Percentiles rank a stretch among this genome's conserved stretches.
These are phyloP conservation scores for Fusarium zealandicum DNA, from an alignment of 2,329 filamentous ascomycete species.

Conservation along the genomic window DNA sequence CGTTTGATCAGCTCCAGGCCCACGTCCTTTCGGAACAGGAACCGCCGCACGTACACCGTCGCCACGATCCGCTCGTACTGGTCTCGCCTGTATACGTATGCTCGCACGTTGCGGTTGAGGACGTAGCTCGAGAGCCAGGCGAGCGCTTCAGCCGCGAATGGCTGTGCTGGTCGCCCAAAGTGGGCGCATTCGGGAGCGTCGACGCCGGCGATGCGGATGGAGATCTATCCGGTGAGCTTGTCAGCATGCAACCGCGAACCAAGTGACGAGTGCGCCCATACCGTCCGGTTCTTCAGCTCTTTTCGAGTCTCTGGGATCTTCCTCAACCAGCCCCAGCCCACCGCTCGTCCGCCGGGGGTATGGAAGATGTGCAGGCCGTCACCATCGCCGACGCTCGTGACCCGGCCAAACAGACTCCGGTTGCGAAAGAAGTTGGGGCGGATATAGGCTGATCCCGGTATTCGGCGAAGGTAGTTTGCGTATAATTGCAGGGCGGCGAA, in stretches of 20 bases:
- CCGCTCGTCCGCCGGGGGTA: constrained; percentile 85
- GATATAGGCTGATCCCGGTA: constrained; percentile 79
- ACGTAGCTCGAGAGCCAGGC: constrained; percentile 81
- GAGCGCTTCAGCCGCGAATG: constrained; percentile 80
- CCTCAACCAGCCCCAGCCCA: constrained; percentile 93
- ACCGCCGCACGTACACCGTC: constrained; percentile 77
- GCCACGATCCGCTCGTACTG: constrained; percentile 93
- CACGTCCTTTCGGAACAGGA: constrained; percentile 78
- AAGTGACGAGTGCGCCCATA: constrained; percentile 51
- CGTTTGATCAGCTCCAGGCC: constrained; percentile 87
- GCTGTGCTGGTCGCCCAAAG: constrained; percentile 88
- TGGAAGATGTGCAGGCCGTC: constrained; percentile 96
- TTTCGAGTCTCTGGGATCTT: constrained; percentile 73
- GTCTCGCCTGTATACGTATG: constrained; percentile 83
- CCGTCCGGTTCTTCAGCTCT: constrained; percentile 78
- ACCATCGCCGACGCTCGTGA: constrained; percentile 94
- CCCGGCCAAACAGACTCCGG: constrained; percentile 80
- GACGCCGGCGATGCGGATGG: constrained; percentile 87
- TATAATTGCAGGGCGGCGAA: constrained; percentile 62
- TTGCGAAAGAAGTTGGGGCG: constrained; percentile 76
- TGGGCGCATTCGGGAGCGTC: constrained; percentile 94
- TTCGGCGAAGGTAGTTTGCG: constrained; percentile 80
- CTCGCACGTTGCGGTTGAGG: constrained; percentile 75
- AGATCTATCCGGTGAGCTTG: constrained; percentile 63
- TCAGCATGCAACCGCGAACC: constrained; percentile 23